Percentiles rank a stretch among this genome's conserved stretches.
Conservation (phyloP, 2,329 filamentous ascomycete species). For the Orbilia brochopaga region DNA sequence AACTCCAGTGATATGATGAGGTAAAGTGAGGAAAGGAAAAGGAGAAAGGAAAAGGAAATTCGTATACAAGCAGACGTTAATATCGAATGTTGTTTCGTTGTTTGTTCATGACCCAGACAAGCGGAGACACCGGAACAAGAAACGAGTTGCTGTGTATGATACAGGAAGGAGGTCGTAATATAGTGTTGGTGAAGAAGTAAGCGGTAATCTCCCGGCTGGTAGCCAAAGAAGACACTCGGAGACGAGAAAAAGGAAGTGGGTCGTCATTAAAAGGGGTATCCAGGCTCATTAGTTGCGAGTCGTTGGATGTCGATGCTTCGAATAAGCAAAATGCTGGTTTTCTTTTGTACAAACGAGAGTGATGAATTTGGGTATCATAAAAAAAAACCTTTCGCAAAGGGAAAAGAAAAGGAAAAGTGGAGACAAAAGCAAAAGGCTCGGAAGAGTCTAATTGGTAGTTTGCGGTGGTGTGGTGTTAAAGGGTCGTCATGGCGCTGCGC, state of each 20-base stretch:
- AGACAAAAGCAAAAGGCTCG: conserved; percentile 18
- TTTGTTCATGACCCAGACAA: conserved; percentile 49
- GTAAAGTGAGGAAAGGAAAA: conserved; percentile 14
- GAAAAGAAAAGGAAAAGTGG: conserved; percentile 27
- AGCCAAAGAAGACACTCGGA: conserved; percentile 22
- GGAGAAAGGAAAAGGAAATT: conserved; percentile 38
- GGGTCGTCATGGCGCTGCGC: too few species aligned
- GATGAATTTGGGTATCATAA: conserved; percentile 49
- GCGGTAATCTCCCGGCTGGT: conserved; percentile 12
- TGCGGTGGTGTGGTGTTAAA: neutral
- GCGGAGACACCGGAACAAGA: conserved; percentile 47
- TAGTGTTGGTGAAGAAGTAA: conserved; percentile 27
- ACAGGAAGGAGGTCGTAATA: conserved; percentile 47
- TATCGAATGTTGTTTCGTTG: conserved; percentile 11
- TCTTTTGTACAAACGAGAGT: conserved; percentile 51
- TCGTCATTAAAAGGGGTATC: conserved; percentile 48
- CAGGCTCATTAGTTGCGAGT: conserved; percentile 37
- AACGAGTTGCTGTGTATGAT: conserved; percentile 40
- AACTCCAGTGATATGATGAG: conserved; percentile 46
- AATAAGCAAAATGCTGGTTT: conserved; percentile 46
- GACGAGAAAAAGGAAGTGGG: conserved; percentile 15
- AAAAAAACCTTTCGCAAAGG: conserved; percentile 45
- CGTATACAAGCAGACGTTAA: conserved; percentile 45
- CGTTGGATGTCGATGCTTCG: conserved; percentile 24
- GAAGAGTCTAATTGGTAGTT: conserved; percentile 27